Evolutionary conservation across 139 green algal genomes (phyloP).

Genomic region (Chlamydomonas incerta): DNA sequence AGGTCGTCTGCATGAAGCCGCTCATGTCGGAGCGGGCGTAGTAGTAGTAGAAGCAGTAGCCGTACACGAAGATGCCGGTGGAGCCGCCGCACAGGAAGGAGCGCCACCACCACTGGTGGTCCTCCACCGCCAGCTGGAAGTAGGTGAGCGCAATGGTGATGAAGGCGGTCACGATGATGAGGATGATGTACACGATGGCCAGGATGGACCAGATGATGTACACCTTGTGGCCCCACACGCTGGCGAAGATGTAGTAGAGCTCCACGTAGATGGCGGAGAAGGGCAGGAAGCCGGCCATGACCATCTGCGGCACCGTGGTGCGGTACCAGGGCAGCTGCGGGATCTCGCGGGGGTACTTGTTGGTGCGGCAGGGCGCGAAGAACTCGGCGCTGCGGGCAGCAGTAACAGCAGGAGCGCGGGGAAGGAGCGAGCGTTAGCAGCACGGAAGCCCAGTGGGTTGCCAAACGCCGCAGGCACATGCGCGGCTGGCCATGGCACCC

Average conservation of each 20-base stretch:
- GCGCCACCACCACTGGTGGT: slow-evolving; percentile 93
- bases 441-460: no score
- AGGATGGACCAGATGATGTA: slow-evolving; percentile 98
- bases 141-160: slow-evolving; percentile 97
- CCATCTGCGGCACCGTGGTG: slow-evolving; percentile 85
- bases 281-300: slow-evolving; percentile 95
- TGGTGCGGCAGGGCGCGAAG: slow-evolving; percentile 83
- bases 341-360: slow-evolving; percentile 92
- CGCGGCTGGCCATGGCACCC: no score
- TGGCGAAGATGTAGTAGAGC: slow-evolving; percentile 98
- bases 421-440: no score
- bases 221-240: slow-evolving; percentile 97
- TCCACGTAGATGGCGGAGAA: slow-evolving; percentile 99
- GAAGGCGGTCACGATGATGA: slow-evolving; percentile 93
- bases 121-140: slow-evolving; percentile 92
- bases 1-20: slow-evolving; percentile 84
- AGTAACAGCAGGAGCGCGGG: no score
- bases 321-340: slow-evolving; percentile 94
- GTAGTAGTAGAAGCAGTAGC: slow-evolving; percentile 98
- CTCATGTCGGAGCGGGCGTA: slow-evolving; percentile 86
- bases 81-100: slow-evolving; percentile 93
- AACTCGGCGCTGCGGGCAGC: slow-evolving; percentile 52
- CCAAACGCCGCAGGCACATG: no score
- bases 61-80: slow-evolving; percentile 95
- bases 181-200: slow-evolving; percentile 93